Conservation (phyloP, 2,329 filamentous ascomycete species). For the Raffaelea albimanens region DNA sequence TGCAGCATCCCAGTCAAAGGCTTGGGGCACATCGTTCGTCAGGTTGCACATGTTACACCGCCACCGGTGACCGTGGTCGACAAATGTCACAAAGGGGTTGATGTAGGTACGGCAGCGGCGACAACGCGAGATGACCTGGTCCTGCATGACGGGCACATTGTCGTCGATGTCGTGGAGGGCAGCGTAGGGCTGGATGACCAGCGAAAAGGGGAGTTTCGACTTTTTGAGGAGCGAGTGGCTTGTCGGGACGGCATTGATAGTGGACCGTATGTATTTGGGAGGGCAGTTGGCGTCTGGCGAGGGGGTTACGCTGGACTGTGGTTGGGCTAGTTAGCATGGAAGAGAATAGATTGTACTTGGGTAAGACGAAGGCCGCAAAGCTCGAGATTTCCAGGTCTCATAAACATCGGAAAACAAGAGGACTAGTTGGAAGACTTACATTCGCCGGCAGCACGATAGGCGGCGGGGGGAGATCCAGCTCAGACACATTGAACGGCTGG, state of each 20-base stretch:
- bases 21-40: slow-evolving; percentile 97
- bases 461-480: slow-evolving; percentile 84
- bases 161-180: slow-evolving; percentile 91
- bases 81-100: slow-evolving; percentile 92
- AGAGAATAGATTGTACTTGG: too few species aligned
- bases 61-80: slow-evolving; percentile 96
- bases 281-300: slow-evolving; percentile 88
- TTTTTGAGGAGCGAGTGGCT: slow-evolving; percentile 92
- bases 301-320: slow-evolving; percentile 79
- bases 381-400: too few species aligned
- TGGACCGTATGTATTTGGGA: slow-evolving; percentile 89
- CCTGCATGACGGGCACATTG: slow-evolving; percentile 80
- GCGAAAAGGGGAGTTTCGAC: slow-evolving; percentile 87
- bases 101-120: slow-evolving; percentile 94
- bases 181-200: slow-evolving; percentile 93
- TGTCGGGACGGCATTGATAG: slow-evolving; percentile 86
- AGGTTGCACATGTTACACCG: slow-evolving; percentile 99
- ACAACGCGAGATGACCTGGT: slow-evolving; percentile 95
- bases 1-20: slow-evolving; percentile 94
- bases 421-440: slow-evolving; percentile 52
- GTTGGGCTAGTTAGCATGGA: not conserved
- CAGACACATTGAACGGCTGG: slow-evolving; percentile 87
- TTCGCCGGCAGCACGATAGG: slow-evolving; percentile 86
- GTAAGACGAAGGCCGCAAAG: too few species aligned
- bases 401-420: not conserved